Percentiles rank a stretch among this genome's conserved stretches.
Evolutionary conservation across 441 rosid genomes (phyloP).

Genomic region (Biscutella laevigata): DNA sequence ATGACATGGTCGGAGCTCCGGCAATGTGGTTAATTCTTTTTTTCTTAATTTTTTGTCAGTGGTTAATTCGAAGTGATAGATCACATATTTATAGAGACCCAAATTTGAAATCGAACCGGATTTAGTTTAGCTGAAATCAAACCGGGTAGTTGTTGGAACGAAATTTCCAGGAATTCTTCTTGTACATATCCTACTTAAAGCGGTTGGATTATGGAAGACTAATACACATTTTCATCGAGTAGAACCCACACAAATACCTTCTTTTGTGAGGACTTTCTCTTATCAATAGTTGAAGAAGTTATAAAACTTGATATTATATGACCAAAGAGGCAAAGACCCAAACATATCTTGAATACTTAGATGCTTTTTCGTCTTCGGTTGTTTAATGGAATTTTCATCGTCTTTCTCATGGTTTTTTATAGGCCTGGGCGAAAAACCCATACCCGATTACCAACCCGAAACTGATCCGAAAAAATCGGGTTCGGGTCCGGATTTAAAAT

Average conservation of each 20-base stretch:
- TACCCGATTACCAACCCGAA: no score
- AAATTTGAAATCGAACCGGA: not conserved
- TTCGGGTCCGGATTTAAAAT: no score
- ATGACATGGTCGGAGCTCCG: slow-evolving; percentile 22
- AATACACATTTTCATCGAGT: not conserved
- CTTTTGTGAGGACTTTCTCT: not conserved
- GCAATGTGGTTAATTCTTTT: no score
- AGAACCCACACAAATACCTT: not conserved
- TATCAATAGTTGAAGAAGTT: not conserved
- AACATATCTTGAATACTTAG: not conserved
- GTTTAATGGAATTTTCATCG: no score
- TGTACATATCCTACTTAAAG: not conserved
- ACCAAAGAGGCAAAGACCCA: not conserved
- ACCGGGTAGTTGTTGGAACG: not conserved
- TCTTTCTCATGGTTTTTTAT: no score
- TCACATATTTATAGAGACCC: not conserved
- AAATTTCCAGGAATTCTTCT: not conserved
- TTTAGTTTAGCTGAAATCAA: not conserved
- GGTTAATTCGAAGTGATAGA: not conserved
- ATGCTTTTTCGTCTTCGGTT: not conserved
- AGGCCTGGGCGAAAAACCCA: no score
- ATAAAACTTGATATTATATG: not conserved
- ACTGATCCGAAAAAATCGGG: no score
- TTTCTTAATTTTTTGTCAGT: no score
- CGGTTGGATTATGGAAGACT: not conserved